A percentile compares a stretch with the other conserved stretches of the same genome.
These are phyloP conservation scores for Ophiobolus disseminans DNA, from an alignment of 2,329 filamentous ascomycete genomes.

Conservation along the genomic window DNA sequence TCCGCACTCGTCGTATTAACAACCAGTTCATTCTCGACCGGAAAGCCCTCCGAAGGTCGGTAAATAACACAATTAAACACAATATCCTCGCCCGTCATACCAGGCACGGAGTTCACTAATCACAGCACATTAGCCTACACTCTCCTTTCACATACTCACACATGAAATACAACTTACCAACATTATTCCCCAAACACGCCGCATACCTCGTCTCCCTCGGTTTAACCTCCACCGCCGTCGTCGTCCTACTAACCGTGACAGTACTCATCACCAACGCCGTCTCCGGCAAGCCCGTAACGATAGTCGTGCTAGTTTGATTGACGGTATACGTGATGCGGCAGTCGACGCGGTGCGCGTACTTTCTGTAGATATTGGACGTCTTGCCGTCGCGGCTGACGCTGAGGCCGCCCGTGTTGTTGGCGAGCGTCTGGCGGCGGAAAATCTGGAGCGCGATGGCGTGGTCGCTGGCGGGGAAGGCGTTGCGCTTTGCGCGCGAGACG, in stretches of 20 bases:
- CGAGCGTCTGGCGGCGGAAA: conserved; percentile 26
- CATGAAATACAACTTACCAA: conserved; percentile 28
- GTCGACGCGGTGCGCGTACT: conserved; percentile 20
- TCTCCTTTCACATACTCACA: background rate
- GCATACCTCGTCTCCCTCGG: conserved; percentile 26
- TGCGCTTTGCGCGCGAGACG: conserved; percentile 28
- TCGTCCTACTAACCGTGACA: conserved; percentile 22
- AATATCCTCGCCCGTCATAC: conserved; percentile 17
- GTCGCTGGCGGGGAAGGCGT: conserved; percentile 10
- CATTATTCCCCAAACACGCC: conserved; percentile 32
- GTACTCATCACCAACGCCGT: conserved; percentile 20
- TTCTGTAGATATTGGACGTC: conserved; percentile 14
- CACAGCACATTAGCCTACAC: conserved; percentile 2
- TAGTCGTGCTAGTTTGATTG: conserved; percentile 17
- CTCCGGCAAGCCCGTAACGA: conserved; percentile 19
- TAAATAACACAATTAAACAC: conserved; percentile 34
- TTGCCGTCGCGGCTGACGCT: conserved; percentile 20
- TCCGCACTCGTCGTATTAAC: conserved; percentile 15
- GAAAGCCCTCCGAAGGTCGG: conserved; percentile 25
- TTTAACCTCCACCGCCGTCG: conserved; percentile 16
- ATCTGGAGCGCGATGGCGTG: conserved; percentile 6
- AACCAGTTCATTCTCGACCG: conserved; percentile 28
- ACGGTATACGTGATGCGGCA: conserved; percentile 19
- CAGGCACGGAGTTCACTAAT: conserved; percentile 28
- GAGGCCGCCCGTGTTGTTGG: conserved; percentile 24